Evolutionary conservation across 768 basidiomycete genomes (phyloP), one percentile per base, ranked within the genome.

Genomic region (Mycena filopes): DNA sequence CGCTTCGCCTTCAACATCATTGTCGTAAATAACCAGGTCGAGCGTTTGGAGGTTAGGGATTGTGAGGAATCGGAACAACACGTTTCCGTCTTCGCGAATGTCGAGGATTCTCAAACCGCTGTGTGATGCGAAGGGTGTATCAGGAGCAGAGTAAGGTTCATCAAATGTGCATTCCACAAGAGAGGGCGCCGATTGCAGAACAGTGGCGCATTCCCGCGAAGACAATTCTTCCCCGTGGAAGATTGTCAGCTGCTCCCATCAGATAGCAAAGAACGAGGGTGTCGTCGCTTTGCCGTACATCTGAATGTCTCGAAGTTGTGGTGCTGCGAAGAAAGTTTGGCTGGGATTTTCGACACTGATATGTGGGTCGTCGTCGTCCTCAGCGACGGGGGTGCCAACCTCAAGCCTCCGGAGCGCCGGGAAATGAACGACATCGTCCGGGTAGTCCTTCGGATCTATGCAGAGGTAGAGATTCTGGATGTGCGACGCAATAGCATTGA

Each of bases 171-270:
- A 43, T 51, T 42, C 21, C 41, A 45, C 23, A 25, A 60, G 59
- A 11, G 48, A 50, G 21, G 38, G 47, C 18, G 47, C 33, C 5
- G 21, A 26, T 10, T 41, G n/a, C 47, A 60, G 28, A 33, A 51
- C 7, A 28, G 21, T 11, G 16, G 45, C 13, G 26, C 48, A 50
- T 33, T 41, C 48, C 18, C 12, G 16, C 28, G 59, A 29, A 2
- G 28, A 42, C 26, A 51, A 31, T 12, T 7, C 1, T 20, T 46
- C 43, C 16, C 31, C 43, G 8, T 23, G 38, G 31, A 61, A 54
- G 23, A 45, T 42, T 15, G 50, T 54, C 25, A 61, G n/a, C 41
- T 11, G 21, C 18, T 38, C 23, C 60, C 50, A 61, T 18, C 50
- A 43, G 47, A 53, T 50, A 23, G n/a, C 23, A 23, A 61, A n/a